Evolutionary conservation across 164 flowering plant species (phyloP).

Genomic region (Macadamia integrifolia): DNA sequence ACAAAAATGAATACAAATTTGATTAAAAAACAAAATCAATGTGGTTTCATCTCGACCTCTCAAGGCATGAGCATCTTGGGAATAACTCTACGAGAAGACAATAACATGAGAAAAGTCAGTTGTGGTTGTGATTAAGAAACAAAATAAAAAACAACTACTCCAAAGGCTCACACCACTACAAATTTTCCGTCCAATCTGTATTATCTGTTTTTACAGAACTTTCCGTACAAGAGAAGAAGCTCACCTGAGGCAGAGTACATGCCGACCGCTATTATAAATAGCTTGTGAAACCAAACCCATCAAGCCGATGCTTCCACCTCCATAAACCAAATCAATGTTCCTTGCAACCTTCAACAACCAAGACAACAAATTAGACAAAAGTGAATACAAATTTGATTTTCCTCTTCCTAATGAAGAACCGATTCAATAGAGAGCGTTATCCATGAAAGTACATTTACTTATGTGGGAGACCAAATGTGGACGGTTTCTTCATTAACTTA

Average conservation of each 20-base stretch:
- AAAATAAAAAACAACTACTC: background rate
- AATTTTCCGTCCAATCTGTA: background rate
- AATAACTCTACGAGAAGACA: slow-evolving; percentile 77
- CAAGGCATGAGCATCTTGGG: slow-evolving; percentile 98
- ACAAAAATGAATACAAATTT: too few relatives aligned
- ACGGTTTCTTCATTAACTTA: too few relatives aligned
- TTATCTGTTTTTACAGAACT: background rate
- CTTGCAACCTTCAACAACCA: slow-evolving; percentile 58
- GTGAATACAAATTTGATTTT: background rate
- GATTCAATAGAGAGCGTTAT: too few relatives aligned
- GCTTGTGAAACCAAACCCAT: slow-evolving; percentile 97
- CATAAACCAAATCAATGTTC: slow-evolving; percentile 94
- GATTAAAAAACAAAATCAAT: too few relatives aligned
- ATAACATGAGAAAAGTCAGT: slow-evolving; percentile 53
- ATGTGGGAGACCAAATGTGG: background rate
- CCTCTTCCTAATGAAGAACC: too few relatives aligned
- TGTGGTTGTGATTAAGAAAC: slow-evolving; percentile 5
- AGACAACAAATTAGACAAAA: slow-evolving; percentile 7
- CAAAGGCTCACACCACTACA: background rate
- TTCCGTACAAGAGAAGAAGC: background rate
- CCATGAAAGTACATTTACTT: too few relatives aligned
- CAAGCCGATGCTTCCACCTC: slow-evolving; percentile 92
- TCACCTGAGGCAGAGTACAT: slow-evolving; percentile 65
- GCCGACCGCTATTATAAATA: slow-evolving; percentile 81
- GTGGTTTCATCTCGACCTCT: slow-evolving; percentile 41